Evolutionary conservation across 192 early-diverging fungal species (phyloP), one percentile per base, ranked within the genome.

Genomic region (Umbelopsis isabellina): DNA sequence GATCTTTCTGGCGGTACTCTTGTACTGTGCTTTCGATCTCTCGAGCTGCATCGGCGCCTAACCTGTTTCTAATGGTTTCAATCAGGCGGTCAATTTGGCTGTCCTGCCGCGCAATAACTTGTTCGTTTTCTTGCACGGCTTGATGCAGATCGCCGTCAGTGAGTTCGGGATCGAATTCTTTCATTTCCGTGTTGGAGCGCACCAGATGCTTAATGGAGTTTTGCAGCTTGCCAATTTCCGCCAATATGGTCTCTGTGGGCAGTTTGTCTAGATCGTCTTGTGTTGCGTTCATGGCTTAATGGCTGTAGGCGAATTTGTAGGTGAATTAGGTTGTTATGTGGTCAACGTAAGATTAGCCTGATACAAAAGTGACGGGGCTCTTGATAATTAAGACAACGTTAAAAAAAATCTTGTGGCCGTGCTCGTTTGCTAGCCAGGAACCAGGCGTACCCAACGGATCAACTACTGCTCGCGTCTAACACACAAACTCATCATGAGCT

Each of bases 111-210:
- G n/a, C 35, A 10, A 82, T 74, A 30, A 82, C 41, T 18, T 69
- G 50, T 27, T 69, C 67, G 52, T 82, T 82, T 46, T 82, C 81
- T 41, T 53, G 47, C 15, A 82, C 69, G 5, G 78, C 78, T 50
- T 65, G 66, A 22, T 46, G 22, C 13, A 82, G 70, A 65, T 82
- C 81, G 45, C 69, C 50, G 52, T 82, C 81, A 18, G 46, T 46
- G 9, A 44, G 30, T 33, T 75, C 49, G 11, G 78, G 72, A 75
- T 82, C 81, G 61, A 55, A 80, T 18, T 77, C 71, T 46, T 47
- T 27, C 55, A 83, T 77, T 11, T 80, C 81, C 23, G 72, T 44
- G 46, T 83, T 83, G 3, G 82, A 83, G 33, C 76, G 70, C 47
- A 49, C 13, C 44, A 83, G 69, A 49, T 83, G 82, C 23, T 58